Base-by-base conservation (phyloP, 148 eudicot species). In the Cornus kousa region DNA sequence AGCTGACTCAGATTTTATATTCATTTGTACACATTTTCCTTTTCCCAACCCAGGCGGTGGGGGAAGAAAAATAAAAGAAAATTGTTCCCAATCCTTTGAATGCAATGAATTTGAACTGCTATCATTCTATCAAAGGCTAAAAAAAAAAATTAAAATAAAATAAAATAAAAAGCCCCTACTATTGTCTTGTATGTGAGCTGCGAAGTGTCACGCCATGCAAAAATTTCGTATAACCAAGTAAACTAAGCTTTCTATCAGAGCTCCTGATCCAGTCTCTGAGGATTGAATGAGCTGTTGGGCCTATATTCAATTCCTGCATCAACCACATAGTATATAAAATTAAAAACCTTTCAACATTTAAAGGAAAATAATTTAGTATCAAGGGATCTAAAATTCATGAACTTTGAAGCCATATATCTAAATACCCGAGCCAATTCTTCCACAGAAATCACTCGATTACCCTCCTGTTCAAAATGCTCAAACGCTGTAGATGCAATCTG, bases 401-500 rank as follows among this genome's bases (percentile, higher is more conserved):
- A 28, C 19, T 71, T 32, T 5, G 65, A 24, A 48, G 24, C 3
- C n/a, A 62, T 67, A 24, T 17, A 62, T 62, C 3, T 23, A 33
- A 12, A 20, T 85, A 85, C 90, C 81, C 88, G 83, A 9, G 90
- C 87, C 78, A 88, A 84, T 79, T 88, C 88, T 78, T 88, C 90
- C 17, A 88, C 88, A 3, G 87, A 74, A 74, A 88, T 84, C 68
- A 69, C 78, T 64, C 90, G 77, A 74, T 88, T 88, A 48, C 90
- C 90, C 86, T 88, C 88, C 32, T 39, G 82, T 62, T 88, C 90
- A 75, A 88, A 85, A 77, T 85, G 71, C 57, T 83, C 83, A 43
- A 83, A 88, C n/a, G 87, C 90, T 64, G 67, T 77, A 46, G 85
- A 77, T 35, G 87, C 83, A 67, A 88, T 83, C 68, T 83, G 88